phyloP scores from a whole-genome alignment of 345 rosid genomes.

The Barbarea vulgaris region DNA sequence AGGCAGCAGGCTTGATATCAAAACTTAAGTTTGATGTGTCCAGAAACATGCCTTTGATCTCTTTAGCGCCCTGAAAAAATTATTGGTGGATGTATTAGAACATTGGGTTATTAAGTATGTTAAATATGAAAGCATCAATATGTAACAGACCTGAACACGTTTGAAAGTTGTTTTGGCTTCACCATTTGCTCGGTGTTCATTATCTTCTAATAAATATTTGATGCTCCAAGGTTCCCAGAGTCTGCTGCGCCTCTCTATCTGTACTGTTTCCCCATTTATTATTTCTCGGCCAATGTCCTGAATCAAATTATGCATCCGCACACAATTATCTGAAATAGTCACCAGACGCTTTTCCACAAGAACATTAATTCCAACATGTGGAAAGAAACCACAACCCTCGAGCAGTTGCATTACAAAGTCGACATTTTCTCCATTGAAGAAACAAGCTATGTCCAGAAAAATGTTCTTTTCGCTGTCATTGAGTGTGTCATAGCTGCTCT shows the following conservation, averaged over 20 bases:
- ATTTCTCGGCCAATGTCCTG: conserved; percentile 23
- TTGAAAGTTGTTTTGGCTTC: background rate
- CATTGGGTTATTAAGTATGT: background rate
- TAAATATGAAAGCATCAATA: background rate
- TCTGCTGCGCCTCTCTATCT: conserved; percentile 9
- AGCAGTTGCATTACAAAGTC: background rate
- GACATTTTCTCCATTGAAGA: background rate
- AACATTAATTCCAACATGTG: background rate
- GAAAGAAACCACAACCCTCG: conserved; percentile 28
- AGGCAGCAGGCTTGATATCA: background rate
- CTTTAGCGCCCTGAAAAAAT: conserved; percentile 19
- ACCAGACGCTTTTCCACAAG: conserved; percentile 34
- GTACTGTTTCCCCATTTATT: background rate
- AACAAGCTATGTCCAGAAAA: background rate
- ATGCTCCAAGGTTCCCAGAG: conserved; percentile 14
- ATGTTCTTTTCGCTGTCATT: background rate
- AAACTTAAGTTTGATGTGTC: background rate
- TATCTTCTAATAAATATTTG: conserved; percentile 8
- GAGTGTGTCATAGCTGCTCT: background rate
- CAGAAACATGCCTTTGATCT: conserved; percentile 22
- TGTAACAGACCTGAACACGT: background rate
- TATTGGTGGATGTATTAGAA: background rate
- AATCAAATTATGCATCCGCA: conserved; percentile 15
- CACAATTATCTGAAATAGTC: background rate
- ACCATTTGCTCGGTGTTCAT: background rate